Evolutionary conservation across 495 filamentous ascomycete species (phyloP), one percentile per base, ranked within the genome.

Genomic region (Achaetomiella virescens): DNA sequence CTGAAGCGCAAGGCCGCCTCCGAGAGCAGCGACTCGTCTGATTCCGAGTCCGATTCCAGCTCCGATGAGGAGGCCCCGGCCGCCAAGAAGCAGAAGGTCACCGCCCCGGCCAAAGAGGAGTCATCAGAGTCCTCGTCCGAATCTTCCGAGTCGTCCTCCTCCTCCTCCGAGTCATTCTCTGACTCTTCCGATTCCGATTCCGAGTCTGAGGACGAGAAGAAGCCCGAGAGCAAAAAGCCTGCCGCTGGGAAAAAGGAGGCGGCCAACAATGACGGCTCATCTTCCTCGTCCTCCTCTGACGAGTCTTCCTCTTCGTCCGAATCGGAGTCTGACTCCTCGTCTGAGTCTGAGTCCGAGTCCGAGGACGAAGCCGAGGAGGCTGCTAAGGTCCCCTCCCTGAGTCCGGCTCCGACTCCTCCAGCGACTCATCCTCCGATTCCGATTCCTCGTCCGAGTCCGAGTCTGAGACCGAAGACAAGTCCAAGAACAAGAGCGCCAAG

Each of bases 1-100:
- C 50, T 79, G 56, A 89, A 89, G 73, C 83, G 86, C 58, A 89
- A 89, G 72, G 83, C 82, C 21, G 73, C 74, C 36, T 79, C 81
- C 3, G 48, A 57, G 11, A 68, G 62, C 61, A 68, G 70, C 33
- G 49, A 57, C 44, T 57, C 55, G 33, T 57, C 80, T 14, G 50
- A 53, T 29, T 61, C 63, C 17, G 51, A 58, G 9, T 58, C 59
- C 7, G 61, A 64, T 2, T 60, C 66, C 20, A 62, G 61, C 5
- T 67, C 62, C 2, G 67, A 70, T 21, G 57, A 59, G 21, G 58
- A 64, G 37, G 58, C 64, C 20, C 62, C 65, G 6, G 38, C 49
- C 21, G 15, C 63, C n/a, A 70, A 70, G 63, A 68, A 66, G 59
- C 38, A 57, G n/a, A 67, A 64, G 53, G 55, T 58, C 21, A 52